Conservation (phyloP, 257 asterid genomes). For the Striga asiatica region DNA sequence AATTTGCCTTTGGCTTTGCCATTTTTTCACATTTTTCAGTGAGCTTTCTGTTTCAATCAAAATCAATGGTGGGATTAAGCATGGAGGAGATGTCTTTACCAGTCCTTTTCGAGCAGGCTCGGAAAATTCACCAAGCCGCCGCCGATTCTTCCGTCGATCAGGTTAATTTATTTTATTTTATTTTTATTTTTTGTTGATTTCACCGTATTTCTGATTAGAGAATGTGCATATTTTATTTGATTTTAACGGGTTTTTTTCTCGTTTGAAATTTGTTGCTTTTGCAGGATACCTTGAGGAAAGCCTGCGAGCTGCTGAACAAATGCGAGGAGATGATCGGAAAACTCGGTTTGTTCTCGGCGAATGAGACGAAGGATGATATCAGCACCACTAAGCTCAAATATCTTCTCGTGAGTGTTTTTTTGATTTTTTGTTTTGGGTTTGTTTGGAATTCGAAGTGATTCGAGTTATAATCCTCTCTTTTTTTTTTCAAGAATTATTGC, state of each 20-base stretch:
- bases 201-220: background rate
- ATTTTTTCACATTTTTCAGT: too few relatives aligned
- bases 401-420: slow-evolving; percentile 48
- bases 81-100: slow-evolving; percentile 57
- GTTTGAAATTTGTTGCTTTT: slow-evolving; percentile 12
- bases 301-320: slow-evolving; percentile 53
- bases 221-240: background rate
- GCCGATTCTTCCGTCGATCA: slow-evolving; percentile 46
- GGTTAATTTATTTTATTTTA: too few relatives aligned
- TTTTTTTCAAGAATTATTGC: too few relatives aligned
- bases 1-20: too few relatives aligned
- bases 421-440: background rate
- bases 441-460: too few relatives aligned
- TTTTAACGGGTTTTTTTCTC: background rate
- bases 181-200: background rate
- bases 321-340: slow-evolving; percentile 85
- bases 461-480: too few relatives aligned
- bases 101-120: slow-evolving; percentile 40
- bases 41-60: too few relatives aligned
- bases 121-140: slow-evolving; percentile 41
- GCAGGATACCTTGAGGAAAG: slow-evolving; percentile 56
- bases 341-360: slow-evolving; percentile 72
- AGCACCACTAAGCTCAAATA: slow-evolving; percentile 81
- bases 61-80: slow-evolving; percentile 33
- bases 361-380: slow-evolving; percentile 87